phyloP scores from a whole-genome alignment of 768 basidiomycete species.

The Russula emetica region DNA sequence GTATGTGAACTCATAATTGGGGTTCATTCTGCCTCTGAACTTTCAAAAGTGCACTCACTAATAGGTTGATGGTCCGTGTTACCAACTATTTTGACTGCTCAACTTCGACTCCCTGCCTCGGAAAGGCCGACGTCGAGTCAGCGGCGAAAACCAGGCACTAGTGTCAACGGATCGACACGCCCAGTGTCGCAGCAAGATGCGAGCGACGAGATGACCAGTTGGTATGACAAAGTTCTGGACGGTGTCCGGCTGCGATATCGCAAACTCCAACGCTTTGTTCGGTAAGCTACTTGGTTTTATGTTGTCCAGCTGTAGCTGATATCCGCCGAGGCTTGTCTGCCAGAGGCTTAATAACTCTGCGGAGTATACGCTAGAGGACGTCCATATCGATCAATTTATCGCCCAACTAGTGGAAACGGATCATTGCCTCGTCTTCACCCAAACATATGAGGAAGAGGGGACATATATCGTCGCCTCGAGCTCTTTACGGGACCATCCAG shows the following conservation, averaged over 20 bases:
- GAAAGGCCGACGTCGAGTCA: slow-evolving; percentile 28
- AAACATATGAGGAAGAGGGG: slow-evolving; percentile 81
- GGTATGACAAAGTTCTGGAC: slow-evolving; percentile 93
- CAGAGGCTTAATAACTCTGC: slow-evolving; percentile 92
- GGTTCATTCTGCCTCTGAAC: not conserved
- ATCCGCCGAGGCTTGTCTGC: slow-evolving; percentile 52
- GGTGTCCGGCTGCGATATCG: slow-evolving; percentile 88
- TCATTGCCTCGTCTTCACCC: slow-evolving; percentile 92
- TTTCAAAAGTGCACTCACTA: slow-evolving; percentile 70
- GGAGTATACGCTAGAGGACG: slow-evolving; percentile 76
- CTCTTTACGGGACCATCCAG: slow-evolving; percentile 69
- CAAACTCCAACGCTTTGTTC: slow-evolving; percentile 89
- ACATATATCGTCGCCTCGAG: slow-evolving; percentile 84
- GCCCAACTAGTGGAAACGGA: slow-evolving; percentile 73
- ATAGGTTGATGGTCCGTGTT: slow-evolving; percentile 88
- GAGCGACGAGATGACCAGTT: slow-evolving; percentile 73
- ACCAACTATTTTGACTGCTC: slow-evolving; percentile 93
- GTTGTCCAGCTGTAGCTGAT: slow-evolving; percentile 11
- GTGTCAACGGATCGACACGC: slow-evolving; percentile 29
- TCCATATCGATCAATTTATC: slow-evolving; percentile 76
- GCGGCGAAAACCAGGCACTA: slow-evolving; percentile 30
- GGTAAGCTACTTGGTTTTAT: slow-evolving; percentile 43
- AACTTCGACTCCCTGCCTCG: slow-evolving; percentile 72
- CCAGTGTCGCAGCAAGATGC: slow-evolving; percentile 45
- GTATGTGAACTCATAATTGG: slow-evolving; percentile 42